A percentile compares a stretch with the other conserved stretches of the same genome.
phyloP scores from a whole-genome alignment of 176 grass and related monocot species.

The Bothriochloa decipiens region DNA sequence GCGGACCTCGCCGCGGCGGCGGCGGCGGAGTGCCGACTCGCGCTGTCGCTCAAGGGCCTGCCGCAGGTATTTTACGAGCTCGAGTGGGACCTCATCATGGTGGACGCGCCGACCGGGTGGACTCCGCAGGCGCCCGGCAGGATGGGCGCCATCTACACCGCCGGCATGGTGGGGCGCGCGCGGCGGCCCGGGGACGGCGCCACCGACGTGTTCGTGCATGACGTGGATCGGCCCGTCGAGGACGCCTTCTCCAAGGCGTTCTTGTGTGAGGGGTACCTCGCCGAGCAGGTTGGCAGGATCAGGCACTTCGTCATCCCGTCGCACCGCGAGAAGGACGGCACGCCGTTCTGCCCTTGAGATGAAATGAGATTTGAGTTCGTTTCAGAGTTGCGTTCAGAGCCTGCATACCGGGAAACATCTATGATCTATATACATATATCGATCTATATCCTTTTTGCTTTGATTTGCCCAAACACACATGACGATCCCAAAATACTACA shows the following conservation, averaged over 20 bases:
- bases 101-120: constrained; percentile 85
- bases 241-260: constrained; percentile 74
- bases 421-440: background rate
- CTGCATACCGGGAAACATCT: too few relatives aligned
- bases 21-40: constrained; percentile 28
- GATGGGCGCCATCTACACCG: constrained; percentile 86
- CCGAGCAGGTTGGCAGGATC: constrained; percentile 69
- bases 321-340: constrained; percentile 48
- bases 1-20: constrained; percentile 34
- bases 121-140: constrained; percentile 62
- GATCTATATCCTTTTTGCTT: background rate
- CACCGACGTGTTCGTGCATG: constrained; percentile 82
- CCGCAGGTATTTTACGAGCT: constrained; percentile 39
- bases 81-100: constrained; percentile 84
- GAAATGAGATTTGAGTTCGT: too few relatives aligned
- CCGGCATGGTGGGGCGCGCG: constrained; percentile 73
- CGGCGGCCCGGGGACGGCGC: constrained; percentile 29
- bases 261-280: constrained; percentile 64
- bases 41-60: constrained; percentile 46
- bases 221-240: constrained; percentile 69
- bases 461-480: background rate
- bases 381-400: background rate
- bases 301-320: constrained; percentile 73
- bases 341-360: constrained; percentile 68
- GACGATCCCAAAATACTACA: background rate